phyloP scores from a whole-genome alignment of 768 basidiomycete species.

The Tylopilus balloui region DNA sequence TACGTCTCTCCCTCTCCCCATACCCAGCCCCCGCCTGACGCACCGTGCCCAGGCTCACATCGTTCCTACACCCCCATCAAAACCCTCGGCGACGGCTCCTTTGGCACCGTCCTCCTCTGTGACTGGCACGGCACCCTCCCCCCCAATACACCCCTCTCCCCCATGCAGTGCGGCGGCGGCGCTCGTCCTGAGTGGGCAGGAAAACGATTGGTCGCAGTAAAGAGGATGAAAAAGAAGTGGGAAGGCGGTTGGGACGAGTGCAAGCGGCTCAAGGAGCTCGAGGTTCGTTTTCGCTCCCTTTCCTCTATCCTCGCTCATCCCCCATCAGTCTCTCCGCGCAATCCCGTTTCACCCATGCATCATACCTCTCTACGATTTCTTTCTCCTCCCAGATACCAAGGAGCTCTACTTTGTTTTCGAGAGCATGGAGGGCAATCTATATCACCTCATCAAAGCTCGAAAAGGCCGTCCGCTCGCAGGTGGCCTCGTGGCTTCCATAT shows the following conservation, averaged over 20 bases:
- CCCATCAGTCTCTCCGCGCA: slow-evolving; percentile 77
- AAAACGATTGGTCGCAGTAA: slow-evolving; percentile 93
- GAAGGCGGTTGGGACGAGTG: slow-evolving; percentile 99
- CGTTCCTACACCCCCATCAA: slow-evolving; percentile 94
- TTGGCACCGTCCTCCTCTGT: slow-evolving; percentile 97
- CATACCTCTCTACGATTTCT: slow-evolving; percentile 98
- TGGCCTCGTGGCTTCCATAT: slow-evolving; percentile 92
- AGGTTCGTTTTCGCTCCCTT: slow-evolving; percentile 50
- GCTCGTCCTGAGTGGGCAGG: slow-evolving; percentile 92
- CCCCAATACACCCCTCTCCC: slow-evolving; percentile 83
- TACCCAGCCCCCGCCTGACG: slow-evolving; percentile 1
- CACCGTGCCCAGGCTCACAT: slow-evolving; percentile 55
- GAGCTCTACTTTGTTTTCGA: slow-evolving; percentile 99
- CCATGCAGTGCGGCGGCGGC: slow-evolving; percentile 94
- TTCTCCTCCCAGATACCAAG: slow-evolving; percentile 91
- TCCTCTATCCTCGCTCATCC: slow-evolving; percentile 14
- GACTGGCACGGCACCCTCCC: slow-evolving; percentile 98
- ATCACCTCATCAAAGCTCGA: slow-evolving; percentile 96
- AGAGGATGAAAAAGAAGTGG: slow-evolving; percentile 97
- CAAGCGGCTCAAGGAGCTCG: slow-evolving; percentile 89
- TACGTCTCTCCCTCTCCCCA: slow-evolving; percentile 37
- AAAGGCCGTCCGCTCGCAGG: slow-evolving; percentile 95
- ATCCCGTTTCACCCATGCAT: slow-evolving; percentile 96
- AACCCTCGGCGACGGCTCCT: slow-evolving; percentile 95
- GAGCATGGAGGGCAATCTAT: slow-evolving; percentile 99